These are phyloP conservation scores for Thalassia testudinum DNA, from an alignment of 116 monocot genomes.

Conservation along the genomic window DNA sequence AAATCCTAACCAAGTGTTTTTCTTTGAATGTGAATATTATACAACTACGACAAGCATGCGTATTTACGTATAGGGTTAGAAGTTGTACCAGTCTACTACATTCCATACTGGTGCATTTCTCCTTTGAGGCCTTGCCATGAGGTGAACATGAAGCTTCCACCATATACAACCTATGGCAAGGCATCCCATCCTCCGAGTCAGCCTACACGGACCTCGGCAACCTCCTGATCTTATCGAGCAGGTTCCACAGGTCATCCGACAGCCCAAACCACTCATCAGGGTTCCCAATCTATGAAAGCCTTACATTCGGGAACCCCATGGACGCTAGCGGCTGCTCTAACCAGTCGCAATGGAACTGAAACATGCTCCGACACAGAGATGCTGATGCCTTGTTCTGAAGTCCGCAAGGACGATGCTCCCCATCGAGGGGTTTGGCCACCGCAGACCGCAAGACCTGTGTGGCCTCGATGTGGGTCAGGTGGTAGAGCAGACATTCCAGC, in stretches of 20 bases:
- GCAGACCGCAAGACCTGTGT: constrained; percentile 60
- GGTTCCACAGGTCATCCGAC: constrained; percentile 52
- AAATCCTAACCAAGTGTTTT: too few species aligned
- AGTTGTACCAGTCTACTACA: too few species aligned
- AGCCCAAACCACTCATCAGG: constrained; percentile 72
- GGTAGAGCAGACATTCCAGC: constrained; percentile 81
- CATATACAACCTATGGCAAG: constrained; percentile 64
- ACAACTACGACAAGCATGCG: too few species aligned
- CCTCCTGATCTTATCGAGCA: constrained; percentile 61
- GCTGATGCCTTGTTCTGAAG: constrained; percentile 64
- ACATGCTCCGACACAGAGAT: constrained; percentile 39
- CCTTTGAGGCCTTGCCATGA: too few species aligned
- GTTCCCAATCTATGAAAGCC: constrained; percentile 75
- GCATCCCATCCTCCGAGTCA: constrained; percentile 72
- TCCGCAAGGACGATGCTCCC: constrained; percentile 50
- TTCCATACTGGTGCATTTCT: too few species aligned
- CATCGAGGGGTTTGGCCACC: constrained; percentile 16
- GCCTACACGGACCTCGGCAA: constrained; percentile 53
- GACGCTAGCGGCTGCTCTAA: constrained; percentile 52
- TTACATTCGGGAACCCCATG: constrained; percentile 46
- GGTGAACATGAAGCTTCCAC: constrained; percentile 68
- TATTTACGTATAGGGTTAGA: too few species aligned
- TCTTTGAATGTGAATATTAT: too few species aligned
- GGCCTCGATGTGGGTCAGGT: constrained; percentile 47
- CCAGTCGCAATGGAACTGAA: constrained; percentile 72